Percentiles rank a stretch among this genome's conserved stretches.
phyloP scores from a whole-genome alignment of 805 yeast genomes.

The Kodamaea leandrae region DNA sequence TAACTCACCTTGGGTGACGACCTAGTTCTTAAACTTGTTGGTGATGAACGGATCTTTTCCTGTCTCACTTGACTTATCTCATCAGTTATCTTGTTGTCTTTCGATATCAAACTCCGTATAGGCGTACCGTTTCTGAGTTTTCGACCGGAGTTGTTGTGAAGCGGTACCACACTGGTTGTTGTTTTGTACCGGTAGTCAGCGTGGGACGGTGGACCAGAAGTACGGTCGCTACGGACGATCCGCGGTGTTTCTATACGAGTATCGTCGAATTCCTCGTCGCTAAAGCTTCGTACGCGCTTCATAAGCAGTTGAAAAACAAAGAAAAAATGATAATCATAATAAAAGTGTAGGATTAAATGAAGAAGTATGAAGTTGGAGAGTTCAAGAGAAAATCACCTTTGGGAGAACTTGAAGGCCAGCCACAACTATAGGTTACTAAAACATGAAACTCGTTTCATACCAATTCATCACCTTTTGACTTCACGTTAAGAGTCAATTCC shows the following conservation, averaged over 20 bases:
- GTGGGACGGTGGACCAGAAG: slow-evolving; percentile 4
- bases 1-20: no score
- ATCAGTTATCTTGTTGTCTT: not conserved
- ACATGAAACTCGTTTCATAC: no score
- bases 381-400: not conserved
- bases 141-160: not conserved
- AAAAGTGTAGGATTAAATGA: not conserved
- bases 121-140: slow-evolving; percentile 2
- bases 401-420: no score
- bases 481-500: no score
- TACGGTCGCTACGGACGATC: slow-evolving; percentile 7
- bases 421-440: no score
- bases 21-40: no score
- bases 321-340: not conserved
- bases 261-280: slow-evolving; percentile 33
- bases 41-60: no score
- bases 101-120: not conserved
- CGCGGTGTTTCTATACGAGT: slow-evolving; percentile 28
- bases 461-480: no score
- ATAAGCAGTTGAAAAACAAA: not conserved
- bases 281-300: slow-evolving; percentile 9
- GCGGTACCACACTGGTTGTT: slow-evolving; percentile 1
- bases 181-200: not conserved
- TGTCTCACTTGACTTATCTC: no score
- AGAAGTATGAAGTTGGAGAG: not conserved